A percentile compares a stretch with the other conserved stretches of the same genome.
Conservation (phyloP, 1,139 yeast species). For the Yamadazyma triangularis region DNA sequence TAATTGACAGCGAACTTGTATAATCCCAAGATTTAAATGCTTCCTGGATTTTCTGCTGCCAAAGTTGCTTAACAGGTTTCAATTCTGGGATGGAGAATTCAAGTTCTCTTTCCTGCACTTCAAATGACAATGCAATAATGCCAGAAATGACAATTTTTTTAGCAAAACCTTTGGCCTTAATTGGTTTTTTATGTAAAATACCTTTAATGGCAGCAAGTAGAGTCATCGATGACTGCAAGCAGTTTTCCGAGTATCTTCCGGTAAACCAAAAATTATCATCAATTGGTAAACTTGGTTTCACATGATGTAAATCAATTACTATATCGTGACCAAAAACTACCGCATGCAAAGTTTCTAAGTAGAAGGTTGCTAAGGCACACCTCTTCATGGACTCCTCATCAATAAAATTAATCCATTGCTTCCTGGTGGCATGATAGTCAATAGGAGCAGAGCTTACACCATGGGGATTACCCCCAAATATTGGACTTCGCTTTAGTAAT, state of each 20-base stretch:
- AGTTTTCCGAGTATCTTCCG: constrained; percentile 8
- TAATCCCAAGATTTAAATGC: constrained; percentile 55
- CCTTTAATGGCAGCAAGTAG: constrained; percentile 46
- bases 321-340: constrained; percentile 74
- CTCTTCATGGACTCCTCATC: constrained; percentile 76
- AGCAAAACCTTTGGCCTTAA: constrained; percentile 42
- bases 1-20: too few species aligned
- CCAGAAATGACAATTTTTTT: constrained; percentile 68
- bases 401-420: constrained; percentile 53
- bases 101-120: constrained; percentile 12
- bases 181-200: constrained; percentile 12
- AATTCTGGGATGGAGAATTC: constrained; percentile 13
- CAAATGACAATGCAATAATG: constrained; percentile 46
- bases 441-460: too few species aligned
- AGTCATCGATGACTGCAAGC: constrained; percentile 8
- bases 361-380: constrained; percentile 75
- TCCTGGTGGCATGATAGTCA: too few species aligned
- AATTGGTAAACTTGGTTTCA: constrained; percentile 54
- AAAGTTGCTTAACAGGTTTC: constrained; percentile 60
- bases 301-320: constrained; percentile 37
- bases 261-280: constrained; percentile 74
- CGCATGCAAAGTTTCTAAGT: constrained; percentile 76
- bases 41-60: constrained; percentile 61
- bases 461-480: constrained; percentile 71
- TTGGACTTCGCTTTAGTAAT: constrained; percentile 65